Base-by-base conservation (phyloP, 495 filamentous ascomycete genomes). In the Aspergillus biplanus region DNA sequence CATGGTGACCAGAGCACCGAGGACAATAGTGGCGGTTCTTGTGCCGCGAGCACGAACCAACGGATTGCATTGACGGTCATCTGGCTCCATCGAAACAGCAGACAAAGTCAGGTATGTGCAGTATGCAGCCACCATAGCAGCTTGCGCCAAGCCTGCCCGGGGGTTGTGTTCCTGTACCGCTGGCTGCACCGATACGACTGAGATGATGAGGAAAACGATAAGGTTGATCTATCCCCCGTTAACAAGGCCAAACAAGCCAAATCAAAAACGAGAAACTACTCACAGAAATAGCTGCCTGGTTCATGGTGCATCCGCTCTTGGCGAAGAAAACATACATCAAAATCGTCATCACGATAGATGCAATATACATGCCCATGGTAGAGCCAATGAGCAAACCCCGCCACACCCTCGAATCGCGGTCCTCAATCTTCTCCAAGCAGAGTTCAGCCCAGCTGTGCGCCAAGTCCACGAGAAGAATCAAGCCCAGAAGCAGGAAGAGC, bases 51-150 rank as follows among this genome's bases (percentile, higher is more conserved):
- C 93, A 46, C 92, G 90, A 56, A 97, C 82, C 53, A 98, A 79
- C 4, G 95, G 95, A 79, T 99, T 99, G 85, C 95, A 99, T 55
- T 90, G 84, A 60, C 88, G 86, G 76, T 97, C 93, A 78, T 99
- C 95, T 5, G 95, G 95, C 69, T 99, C 94, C 95, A 99, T 98
- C 59, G 91, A 94, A 3, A 99, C 96, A 57, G 95, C 96, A 5
- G 93, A 97, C 88, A 99, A 92, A 68, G 95, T 99, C 50, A 99
- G 86, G 72, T 99, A 99, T 52, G 95, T 97, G 85, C 95, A 98
- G 82, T 99, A 99, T 59, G 96, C 85, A 1, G 94, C 92, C 35
- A 99, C 95, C 89, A 98, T 98, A 63, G 95, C 95, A 55, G 93
- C 92, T 74, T 99, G 96, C 11, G 95, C 94, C 64, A 99, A 83